Percentiles rank a stretch among this genome's conserved stretches.
Conservation (phyloP, 371 early-diverging fungal genomes). For the Funneliformis caledonium region DNA sequence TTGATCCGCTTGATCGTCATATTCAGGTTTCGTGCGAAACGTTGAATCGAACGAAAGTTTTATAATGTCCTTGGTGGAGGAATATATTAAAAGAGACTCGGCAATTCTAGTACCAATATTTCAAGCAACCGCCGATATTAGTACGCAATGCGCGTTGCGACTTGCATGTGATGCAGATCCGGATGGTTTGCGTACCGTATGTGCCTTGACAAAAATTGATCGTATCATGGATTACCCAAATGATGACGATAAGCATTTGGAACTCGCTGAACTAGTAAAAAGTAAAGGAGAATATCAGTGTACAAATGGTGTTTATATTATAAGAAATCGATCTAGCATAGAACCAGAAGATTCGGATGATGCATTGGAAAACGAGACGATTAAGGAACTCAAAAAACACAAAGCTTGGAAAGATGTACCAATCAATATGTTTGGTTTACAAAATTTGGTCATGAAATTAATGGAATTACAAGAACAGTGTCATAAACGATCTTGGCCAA, state of each 20-base stretch:
- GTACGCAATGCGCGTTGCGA: neutral
- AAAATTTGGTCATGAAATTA: neutral
- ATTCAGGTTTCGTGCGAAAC: neutral
- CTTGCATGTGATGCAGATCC: neutral
- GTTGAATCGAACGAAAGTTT: neutral
- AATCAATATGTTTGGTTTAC: neutral
- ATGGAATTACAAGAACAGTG: neutral
- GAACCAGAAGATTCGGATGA: neutral
- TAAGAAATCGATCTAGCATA: neutral
- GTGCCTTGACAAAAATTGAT: constrained; percentile 2
- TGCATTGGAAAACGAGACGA: neutral
- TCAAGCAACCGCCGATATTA: neutral
- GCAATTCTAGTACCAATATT: neutral
- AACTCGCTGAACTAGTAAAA: neutral
- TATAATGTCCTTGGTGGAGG: neutral
- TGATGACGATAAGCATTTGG: neutral
- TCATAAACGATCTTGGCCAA: neutral
- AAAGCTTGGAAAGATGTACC: neutral
- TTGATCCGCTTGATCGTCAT: too few relatives aligned
- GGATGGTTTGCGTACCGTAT: neutral
- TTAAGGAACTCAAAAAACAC: neutral
- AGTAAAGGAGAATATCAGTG: neutral
- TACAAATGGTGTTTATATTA: neutral
- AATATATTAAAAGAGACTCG: neutral
- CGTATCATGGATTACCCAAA: neutral